Evolutionary conservation across 2,329 filamentous ascomycete species (phyloP), one percentile per base, ranked within the genome.

Genomic region (Aspergillus unguis): DNA sequence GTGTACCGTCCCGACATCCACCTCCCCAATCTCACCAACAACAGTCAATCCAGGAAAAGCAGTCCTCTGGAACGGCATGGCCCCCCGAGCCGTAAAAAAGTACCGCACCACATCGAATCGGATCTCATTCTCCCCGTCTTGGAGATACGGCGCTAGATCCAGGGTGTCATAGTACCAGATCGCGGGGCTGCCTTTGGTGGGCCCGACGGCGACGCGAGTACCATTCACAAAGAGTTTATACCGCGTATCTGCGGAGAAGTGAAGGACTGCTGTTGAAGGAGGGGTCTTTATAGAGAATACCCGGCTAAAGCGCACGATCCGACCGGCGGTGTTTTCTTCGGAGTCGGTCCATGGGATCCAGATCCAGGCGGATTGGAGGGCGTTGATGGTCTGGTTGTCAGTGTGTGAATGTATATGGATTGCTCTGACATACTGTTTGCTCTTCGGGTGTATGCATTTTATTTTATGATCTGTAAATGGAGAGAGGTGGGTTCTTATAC

Each of bases 221-320:
- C 66, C 65, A 61, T 77, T 77, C 37, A 77, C 62, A 28, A 62
- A 64, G 2, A 76, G 60, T 48, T 76, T 76, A 60, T 76, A 77
- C 6, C 71, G 64, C 4, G 74, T 77, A 35, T 77, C 74, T 5
- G 74, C 73, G 27, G 52, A 56, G 25, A 50, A 50, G 25, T 58
- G 50, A 5, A 58, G 32, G 2, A 48, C n/a, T 4, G 50, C 53
- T 5, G n/a, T n/a, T 10, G 9, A 32, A 5, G 55, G 47, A 2
- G 23, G 5, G 0, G 44, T 37, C 0, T 47, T 9, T 3, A 58
- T 47, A 6, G 35, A 7, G 8, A 58, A 9, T 4, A 38, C 10
- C 8, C 32, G 47, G 3, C 8, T 41, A 43, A 58, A 58, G 2
- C 29, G 23, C 23, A 53, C 53, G 10, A 56, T 17, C 4, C 47